Conservation (phyloP, 352 stramenopile genomes). For the Blastocystis sp. region DNA sequence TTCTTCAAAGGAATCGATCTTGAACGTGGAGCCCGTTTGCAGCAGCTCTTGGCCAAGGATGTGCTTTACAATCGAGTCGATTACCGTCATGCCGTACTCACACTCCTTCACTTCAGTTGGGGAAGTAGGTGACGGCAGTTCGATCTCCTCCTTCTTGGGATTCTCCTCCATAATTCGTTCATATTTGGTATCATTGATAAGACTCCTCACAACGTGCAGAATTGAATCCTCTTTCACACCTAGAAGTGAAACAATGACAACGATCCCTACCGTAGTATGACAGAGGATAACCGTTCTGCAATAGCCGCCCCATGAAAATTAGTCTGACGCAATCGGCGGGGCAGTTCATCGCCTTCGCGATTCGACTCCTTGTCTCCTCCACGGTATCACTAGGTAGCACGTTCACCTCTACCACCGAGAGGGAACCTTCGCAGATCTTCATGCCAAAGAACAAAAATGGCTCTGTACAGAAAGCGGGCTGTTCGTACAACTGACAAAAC, state of each 20-base stretch:
- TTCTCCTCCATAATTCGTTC: not conserved
- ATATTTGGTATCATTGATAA: not conserved
- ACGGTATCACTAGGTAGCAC: conserved; percentile 15
- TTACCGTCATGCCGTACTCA: not conserved
- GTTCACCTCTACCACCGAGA: not conserved
- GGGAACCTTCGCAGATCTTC: conserved; percentile 26
- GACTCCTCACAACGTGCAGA: conserved; percentile 24
- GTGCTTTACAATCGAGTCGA: conserved; percentile 58
- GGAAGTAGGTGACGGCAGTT: not conserved
- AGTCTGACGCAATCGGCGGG: not conserved
- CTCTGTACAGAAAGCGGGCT: not conserved
- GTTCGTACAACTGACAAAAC: not conserved
- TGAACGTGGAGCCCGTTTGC: not conserved
- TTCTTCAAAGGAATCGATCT: not conserved
- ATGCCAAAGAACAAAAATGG: not conserved
- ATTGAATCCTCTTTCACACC: conserved; percentile 24
- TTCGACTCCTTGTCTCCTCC: conserved; percentile 1
- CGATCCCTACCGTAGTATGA: not conserved
- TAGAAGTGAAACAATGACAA: not conserved
- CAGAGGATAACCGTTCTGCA: conserved; percentile 10
- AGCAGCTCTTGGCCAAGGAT: conserved; percentile 3
- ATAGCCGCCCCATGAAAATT: conserved; percentile 41
- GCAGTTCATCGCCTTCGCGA: not conserved
- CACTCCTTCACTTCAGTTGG: not conserved
- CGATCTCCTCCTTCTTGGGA: not conserved